Evolutionary conservation across 345 rosid genomes (phyloP).

Genomic region (Nephelium lappaceum): DNA sequence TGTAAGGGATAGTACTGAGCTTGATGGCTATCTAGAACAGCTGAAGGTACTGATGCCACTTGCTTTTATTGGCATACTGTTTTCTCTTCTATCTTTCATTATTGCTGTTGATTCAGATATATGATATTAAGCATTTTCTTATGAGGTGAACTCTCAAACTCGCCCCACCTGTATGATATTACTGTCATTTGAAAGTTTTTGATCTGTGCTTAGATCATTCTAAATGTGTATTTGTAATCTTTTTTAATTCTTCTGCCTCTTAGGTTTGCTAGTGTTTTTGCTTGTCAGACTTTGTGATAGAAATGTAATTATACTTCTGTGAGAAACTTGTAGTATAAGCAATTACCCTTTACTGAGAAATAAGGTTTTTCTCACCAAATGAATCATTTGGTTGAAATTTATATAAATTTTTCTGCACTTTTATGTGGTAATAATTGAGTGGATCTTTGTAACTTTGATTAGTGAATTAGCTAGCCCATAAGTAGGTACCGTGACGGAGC

Average conservation of each 20-base stretch:
- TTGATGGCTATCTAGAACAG: conserved; percentile 63
- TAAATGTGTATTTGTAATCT: background rate
- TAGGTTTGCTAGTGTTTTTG: background rate
- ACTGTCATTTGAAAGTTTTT: background rate
- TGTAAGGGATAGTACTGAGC: conserved; percentile 60
- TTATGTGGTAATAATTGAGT: background rate
- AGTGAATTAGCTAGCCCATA: background rate
- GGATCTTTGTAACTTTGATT: background rate
- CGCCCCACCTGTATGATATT: background rate
- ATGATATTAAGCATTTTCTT: background rate
- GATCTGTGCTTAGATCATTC: background rate
- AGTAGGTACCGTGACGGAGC: no score
- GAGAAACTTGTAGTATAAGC: background rate
- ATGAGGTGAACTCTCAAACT: background rate
- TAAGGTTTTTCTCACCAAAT: background rate
- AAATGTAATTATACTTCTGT: background rate
- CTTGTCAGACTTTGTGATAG: background rate
- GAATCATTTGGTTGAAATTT: conserved; percentile 1
- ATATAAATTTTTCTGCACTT: background rate
- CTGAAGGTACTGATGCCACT: conserved; percentile 60
- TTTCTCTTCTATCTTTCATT: background rate
- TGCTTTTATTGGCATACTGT: background rate
- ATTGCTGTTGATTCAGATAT: background rate
- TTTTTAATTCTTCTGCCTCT: background rate
- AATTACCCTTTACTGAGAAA: background rate